Base-by-base conservation (phyloP, 2,329 filamentous ascomycete species). In the Biscogniauxia mediterranea region DNA sequence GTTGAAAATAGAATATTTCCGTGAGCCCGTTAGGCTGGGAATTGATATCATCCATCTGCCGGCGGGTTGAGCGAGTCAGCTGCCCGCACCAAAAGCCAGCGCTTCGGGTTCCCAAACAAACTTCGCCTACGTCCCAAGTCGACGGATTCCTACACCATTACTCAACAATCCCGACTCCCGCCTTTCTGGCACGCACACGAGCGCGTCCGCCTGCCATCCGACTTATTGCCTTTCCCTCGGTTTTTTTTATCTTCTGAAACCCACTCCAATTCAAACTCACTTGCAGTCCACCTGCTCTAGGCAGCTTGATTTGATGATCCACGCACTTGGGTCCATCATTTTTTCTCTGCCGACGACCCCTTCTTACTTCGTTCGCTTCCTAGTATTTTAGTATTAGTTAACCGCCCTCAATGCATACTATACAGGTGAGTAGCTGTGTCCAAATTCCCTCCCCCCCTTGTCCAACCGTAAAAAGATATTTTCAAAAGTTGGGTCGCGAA, bases 51-150 rank as follows among this genome's bases (percentile, higher is more conserved):
- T 59, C 54, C 54, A 21, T 50, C 61, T 53, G 61, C 55, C 58
- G 56, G 19, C 57, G 57, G 57, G 38, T 13, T n/a, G 38, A 46
- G 38, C 62, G 62, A 67, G 62, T 66, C 60, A 65, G 57, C 60
- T 64, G 51, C 25, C 50, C 52, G 60, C 64, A 57, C 62, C 64
- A 63, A 63, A 66, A 66, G 64, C 70, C 65, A 68, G 64, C 51
- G 55, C 61, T 66, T 63, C 62, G 66, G 68, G 66, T 66, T 67
- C 61, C 52, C 53, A 15, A 68, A 69, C 65, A 69, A 65, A 67
- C 64, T 71, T 69, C 61, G 58, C 54, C 64, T 54, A 61, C 66
- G 68, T 66, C 69, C 70, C 70, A 69, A 63, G 64, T 62, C 63
- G 61, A 69, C 68, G 68, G 70, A 63, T 61, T 56, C 60, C 42